Percentiles rank a stretch among this genome's conserved stretches.
These are phyloP conservation scores for Austroboletus novae-zelandiae DNA, from an alignment of 1,284 basidiomycete genomes.

Conservation along the genomic window DNA sequence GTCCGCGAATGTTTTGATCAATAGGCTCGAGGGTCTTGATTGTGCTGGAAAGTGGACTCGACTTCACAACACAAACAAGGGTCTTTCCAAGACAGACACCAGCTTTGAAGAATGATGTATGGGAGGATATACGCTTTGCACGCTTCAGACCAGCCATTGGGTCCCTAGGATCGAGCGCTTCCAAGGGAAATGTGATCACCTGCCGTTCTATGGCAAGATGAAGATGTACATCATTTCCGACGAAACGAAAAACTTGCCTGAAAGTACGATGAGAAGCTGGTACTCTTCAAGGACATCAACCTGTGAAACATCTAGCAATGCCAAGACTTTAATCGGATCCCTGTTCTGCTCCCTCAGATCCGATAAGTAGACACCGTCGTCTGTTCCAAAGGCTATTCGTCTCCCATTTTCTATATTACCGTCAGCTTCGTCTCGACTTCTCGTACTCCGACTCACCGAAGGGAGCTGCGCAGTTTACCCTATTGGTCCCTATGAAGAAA, in stretches of 20 bases:
- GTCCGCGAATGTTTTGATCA: conserved; percentile 81
- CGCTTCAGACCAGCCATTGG: conserved; percentile 90
- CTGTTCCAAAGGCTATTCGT: conserved; percentile 92
- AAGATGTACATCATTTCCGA: conserved; percentile 3
- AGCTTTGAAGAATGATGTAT: conserved; percentile 98
- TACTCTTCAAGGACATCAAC: conserved; percentile 97
- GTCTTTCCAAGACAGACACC: conserved; percentile 91
- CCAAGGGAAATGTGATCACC: conserved; percentile 95
- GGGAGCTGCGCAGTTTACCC: conserved; percentile 93
- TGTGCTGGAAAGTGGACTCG: conserved; percentile 90
- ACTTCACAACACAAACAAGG: conserved; percentile 98
- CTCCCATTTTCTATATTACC: conserved; percentile 71
- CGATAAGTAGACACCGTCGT: conserved; percentile 95
- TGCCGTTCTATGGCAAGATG: conserved; percentile 66
- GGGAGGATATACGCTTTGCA: conserved; percentile 92
- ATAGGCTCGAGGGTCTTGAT: conserved; percentile 98
- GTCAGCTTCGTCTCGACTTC: conserved; percentile 9
- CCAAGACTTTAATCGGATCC: conserved; percentile 89
- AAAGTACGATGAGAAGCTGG: conserved; percentile 91
- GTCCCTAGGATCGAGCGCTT: conserved; percentile 88
- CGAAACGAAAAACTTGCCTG: conserved; percentile 53
- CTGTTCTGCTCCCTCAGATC: conserved; percentile 76
- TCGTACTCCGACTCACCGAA: conserved; percentile 65
- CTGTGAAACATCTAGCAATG: conserved; percentile 87
- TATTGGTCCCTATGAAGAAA: conserved; percentile 81